These are phyloP conservation scores for Chytriomyces sp. DNA, from an alignment of 192 early-diverging fungal species.

Conservation along the genomic window DNA sequence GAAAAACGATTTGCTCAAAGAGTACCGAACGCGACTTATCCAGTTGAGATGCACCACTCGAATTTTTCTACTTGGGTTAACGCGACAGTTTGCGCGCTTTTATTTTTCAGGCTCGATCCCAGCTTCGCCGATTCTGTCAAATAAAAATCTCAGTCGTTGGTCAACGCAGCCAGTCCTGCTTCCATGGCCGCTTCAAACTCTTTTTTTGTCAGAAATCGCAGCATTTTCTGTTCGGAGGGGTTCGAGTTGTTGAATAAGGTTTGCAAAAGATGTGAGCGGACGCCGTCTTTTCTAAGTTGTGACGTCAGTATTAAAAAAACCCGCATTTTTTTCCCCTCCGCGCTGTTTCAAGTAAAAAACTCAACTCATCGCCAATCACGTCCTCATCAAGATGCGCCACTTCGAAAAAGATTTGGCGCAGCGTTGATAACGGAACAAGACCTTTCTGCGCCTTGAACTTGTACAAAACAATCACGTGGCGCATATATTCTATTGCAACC, in stretches of 20 bases:
- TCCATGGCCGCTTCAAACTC: constrained; percentile 22
- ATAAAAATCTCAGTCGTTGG: not conserved
- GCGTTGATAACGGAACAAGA: not conserved
- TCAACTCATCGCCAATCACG: constrained; percentile 13
- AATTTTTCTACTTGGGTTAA: too few species aligned
- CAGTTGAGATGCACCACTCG: constrained; percentile 9
- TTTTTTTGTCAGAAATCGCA: constrained; percentile 1
- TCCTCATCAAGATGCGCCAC: constrained; percentile 1
- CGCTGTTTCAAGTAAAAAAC: not conserved
- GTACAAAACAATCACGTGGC: constrained; percentile 8
- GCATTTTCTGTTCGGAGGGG: not conserved
- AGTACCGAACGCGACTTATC: constrained; percentile 19
- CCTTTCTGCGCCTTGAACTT: constrained; percentile 11
- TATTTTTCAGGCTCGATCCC: not conserved
- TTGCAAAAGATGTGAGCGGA: constrained; percentile 9
- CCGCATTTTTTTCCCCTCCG: not conserved
- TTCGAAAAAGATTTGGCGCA: constrained; percentile 12
- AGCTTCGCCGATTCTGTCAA: not conserved
- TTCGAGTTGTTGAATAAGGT: not conserved
- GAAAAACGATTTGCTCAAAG: constrained; percentile 36
- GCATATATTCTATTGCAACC: constrained; percentile 17
- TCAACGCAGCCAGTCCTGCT: not conserved
- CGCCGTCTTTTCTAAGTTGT: constrained; percentile 23
- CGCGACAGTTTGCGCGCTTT: not conserved
- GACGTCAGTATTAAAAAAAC: not conserved